Evolutionary conservation across 2,329 filamentous ascomycete species (phyloP), one percentile per base, ranked within the genome.

Genomic region (Alternaria arbusti): DNA sequence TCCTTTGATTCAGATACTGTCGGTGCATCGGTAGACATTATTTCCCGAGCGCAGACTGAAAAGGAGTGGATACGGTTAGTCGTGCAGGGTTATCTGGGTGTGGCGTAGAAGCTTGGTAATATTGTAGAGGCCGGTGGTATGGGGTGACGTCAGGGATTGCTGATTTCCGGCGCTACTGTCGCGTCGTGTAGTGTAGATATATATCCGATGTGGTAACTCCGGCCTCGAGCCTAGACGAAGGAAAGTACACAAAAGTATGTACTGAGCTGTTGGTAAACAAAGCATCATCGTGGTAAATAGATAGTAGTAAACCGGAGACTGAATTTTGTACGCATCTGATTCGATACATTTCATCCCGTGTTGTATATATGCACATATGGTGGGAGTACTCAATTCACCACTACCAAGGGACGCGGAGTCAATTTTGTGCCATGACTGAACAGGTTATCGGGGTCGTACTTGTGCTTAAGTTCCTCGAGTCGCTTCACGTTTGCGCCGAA

Each of bases 381-480:
- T n/a, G n/a, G 8, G 6, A 55, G 22, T 20, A 10, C 45, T 61
- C 8, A 72, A 25, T 71, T 71, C 2, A 72, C 70, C 6, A 72
- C 68, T 9, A 72, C 68, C 52, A 72, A 46, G 15, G 66, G 65
- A 6, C 70, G 59, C 10, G 70, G 71, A 12, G 64, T 69, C 44
- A 76, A 59, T 57, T 66, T 72, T 5, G 71, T 74, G 2, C 72
- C 74, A 36, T 73, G 59, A 32, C 70, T 72, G 60, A 80, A 80
- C 36, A 78, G 26, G 51, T 78, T 78, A 2, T 74, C 71, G 0
- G 76, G 75, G 62, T 80, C 77, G 26, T 76, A 79, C 64, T 76
- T 78, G 13, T 71, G 57, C 70, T 80, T 79, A 59, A 80, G 47
- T 51, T 78, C 73, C 50, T 68, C 67, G 12, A 80, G 60, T 22